Percentiles rank a stretch among this genome's conserved stretches.
Evolutionary conservation across 2,329 filamentous ascomycete species (phyloP).

Genomic region (Colletotrichum tabaci): DNA sequence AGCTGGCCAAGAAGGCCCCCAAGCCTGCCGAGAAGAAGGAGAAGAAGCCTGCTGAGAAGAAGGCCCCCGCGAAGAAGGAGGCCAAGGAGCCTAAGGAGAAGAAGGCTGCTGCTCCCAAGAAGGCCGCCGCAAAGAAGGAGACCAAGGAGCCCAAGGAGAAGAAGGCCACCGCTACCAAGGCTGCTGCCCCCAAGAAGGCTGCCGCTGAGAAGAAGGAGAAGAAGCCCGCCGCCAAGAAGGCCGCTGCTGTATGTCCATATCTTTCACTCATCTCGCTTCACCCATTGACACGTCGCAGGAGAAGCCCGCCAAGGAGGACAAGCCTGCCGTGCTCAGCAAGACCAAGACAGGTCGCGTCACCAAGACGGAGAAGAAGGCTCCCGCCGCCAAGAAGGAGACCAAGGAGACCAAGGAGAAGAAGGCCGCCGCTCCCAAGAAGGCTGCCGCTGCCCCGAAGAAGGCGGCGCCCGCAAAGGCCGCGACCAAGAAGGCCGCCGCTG

Average conservation of each 20-base stretch:
- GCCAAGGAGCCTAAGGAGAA: conserved; percentile 57
- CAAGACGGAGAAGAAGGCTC: conserved; percentile 73
- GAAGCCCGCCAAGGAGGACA: conserved; percentile 76
- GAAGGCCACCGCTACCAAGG: conserved; percentile 47
- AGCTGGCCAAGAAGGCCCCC: conserved; percentile 88
- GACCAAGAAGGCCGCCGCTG: conserved; percentile 54
- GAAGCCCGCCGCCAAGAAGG: conserved; percentile 61
- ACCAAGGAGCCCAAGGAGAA: conserved; percentile 55
- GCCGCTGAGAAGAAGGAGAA: conserved; percentile 53
- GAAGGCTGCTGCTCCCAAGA: conserved; percentile 65
- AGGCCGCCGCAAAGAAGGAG: conserved; percentile 56
- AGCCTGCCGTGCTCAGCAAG: conserved; percentile 80
- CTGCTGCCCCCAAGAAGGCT: conserved; percentile 51
- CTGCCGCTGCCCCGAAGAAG: conserved; percentile 62
- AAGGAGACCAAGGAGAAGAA: conserved; percentile 64
- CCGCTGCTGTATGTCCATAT: conserved; percentile 52
- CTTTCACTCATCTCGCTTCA: conserved; percentile 43
- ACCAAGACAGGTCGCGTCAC: conserved; percentile 90
- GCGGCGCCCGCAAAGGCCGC: conserved; percentile 58
- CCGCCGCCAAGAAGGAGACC: conserved; percentile 60
- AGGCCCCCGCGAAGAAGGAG: conserved; percentile 52
- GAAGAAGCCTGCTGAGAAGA: conserved; percentile 53
- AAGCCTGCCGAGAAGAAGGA: conserved; percentile 79
- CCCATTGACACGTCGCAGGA: conserved; percentile 13
- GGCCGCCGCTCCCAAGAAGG: conserved; percentile 62